Percentiles rank a stretch among this genome's conserved stretches.
Evolutionary conservation across 2,329 filamentous ascomycete genomes (phyloP).

Genomic region (Cladophialophora bantiana): DNA sequence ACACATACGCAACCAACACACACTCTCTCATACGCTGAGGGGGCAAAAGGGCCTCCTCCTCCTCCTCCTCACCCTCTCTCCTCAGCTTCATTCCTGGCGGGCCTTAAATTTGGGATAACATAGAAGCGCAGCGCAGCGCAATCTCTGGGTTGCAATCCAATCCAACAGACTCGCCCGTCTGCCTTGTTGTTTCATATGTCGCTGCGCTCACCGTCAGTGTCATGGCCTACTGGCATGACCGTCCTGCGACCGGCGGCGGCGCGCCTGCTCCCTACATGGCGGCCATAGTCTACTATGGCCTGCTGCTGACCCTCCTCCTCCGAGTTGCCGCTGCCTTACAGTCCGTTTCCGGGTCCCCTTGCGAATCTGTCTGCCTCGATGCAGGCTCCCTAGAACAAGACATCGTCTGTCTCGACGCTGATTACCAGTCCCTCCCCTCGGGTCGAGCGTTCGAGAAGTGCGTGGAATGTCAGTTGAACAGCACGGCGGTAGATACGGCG

Average conservation of each 20-base stretch:
- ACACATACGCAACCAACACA: background rate
- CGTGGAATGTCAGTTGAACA: conserved; percentile 52
- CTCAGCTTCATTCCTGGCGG: conserved; percentile 1
- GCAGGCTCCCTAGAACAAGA: conserved; percentile 49
- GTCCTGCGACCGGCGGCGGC: conserved; percentile 31
- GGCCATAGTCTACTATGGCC: background rate
- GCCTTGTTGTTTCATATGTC: conserved; percentile 35
- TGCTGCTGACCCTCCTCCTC: conserved; percentile 29
- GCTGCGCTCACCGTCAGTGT: conserved; percentile 34
- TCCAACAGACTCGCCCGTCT: conserved; percentile 15
- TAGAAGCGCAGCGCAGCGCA: conserved; percentile 17
- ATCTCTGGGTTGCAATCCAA: conserved; percentile 16
- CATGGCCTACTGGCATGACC: conserved; percentile 39
- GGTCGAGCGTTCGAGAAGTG: conserved; percentile 51
- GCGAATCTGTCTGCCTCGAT: conserved; percentile 33
- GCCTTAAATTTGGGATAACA: conserved; percentile 26
- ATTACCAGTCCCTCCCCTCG: conserved; percentile 45
- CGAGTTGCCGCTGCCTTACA: conserved; percentile 34
- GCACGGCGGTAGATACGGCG: conserved; percentile 45
- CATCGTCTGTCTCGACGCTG: conserved; percentile 51
- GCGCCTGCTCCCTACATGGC: conserved; percentile 6
- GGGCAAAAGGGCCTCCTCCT: conserved; percentile 4
- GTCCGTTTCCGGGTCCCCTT: conserved; percentile 38
- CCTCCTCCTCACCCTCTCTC: conserved; percentile 1
- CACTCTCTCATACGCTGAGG: conserved; percentile 5